A percentile compares a stretch with the other conserved stretches of the same genome.
These are phyloP conservation scores for Penstemon barbatus DNA, from an alignment of 257 asterid species.

Conservation along the genomic window DNA sequence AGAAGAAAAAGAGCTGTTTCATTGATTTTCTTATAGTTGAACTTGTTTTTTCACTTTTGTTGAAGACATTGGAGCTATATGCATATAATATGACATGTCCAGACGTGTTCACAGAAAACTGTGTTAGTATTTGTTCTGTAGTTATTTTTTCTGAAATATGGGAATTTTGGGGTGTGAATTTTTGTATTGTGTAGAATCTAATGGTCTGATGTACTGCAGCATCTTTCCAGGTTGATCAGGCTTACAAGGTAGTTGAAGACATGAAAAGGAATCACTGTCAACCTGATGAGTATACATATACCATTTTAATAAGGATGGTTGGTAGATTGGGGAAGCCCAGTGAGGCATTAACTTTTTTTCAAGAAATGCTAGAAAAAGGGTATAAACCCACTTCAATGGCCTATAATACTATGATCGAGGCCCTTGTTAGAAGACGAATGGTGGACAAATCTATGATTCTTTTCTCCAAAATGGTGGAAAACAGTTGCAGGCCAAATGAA, in stretches of 20 bases:
- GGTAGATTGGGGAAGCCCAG: conserved; percentile 68
- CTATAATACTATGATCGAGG: conserved; percentile 82
- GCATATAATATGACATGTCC: background rate
- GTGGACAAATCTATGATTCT: conserved; percentile 60
- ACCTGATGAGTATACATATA: conserved; percentile 84
- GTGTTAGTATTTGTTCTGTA: background rate
- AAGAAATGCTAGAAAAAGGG: conserved; percentile 77
- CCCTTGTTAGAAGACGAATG: conserved; percentile 64
- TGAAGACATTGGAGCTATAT: background rate
- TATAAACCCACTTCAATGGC: conserved; percentile 74
- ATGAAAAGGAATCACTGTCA: conserved; percentile 79
- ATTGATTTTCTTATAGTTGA: background rate
- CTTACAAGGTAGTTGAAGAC: conserved; percentile 61
- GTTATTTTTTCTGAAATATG: background rate
- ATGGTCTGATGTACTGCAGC: conserved; percentile 70
- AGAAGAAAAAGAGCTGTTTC: background rate
- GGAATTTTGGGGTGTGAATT: conserved; percentile 5
- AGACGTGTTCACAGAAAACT: background rate
- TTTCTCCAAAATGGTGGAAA: conserved; percentile 83
- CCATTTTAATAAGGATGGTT: conserved; percentile 76
- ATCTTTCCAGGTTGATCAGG: conserved; percentile 78
- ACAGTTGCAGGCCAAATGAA: conserved; percentile 86
- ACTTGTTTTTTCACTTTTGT: background rate
- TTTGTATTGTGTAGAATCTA: conserved; percentile 34
- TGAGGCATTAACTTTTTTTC: conserved; percentile 66